Conservation (phyloP, 257 asterid genomes). For the Verbena officinalis region DNA sequence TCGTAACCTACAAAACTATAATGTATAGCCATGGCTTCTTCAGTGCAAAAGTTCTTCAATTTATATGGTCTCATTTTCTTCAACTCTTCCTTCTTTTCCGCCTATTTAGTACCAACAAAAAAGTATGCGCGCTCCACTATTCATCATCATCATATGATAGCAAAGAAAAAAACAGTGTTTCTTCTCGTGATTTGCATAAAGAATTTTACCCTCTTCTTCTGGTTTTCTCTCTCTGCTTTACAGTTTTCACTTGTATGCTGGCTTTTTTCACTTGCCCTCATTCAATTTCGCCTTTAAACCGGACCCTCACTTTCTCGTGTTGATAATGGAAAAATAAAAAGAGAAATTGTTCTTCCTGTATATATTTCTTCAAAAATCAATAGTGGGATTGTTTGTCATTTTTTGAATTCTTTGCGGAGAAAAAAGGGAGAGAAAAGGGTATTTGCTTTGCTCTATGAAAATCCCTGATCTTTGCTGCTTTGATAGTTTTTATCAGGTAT, state of each 20-base stretch:
- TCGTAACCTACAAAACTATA: no score
- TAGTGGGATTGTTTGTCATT: slow-evolving; percentile 22
- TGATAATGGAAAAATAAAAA: slow-evolving; percentile 11
- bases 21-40: background rate
- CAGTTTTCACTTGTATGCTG: slow-evolving; percentile 36
- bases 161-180: slow-evolving; percentile 26
- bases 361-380: slow-evolving; percentile 20
- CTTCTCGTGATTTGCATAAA: slow-evolving; percentile 53
- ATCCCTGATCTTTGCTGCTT: slow-evolving; percentile 28
- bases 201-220: slow-evolving; percentile 15
- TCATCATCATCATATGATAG: slow-evolving; percentile 29
- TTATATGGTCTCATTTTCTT: background rate
- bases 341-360: slow-evolving; percentile 2
- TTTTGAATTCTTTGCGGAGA: slow-evolving; percentile 21
- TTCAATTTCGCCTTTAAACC: slow-evolving; percentile 34
- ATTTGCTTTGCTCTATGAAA: slow-evolving; percentile 21
- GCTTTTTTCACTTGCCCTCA: slow-evolving; percentile 20
- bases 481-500: slow-evolving; percentile 39
- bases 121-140: slow-evolving; percentile 18
- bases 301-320: slow-evolving; percentile 38
- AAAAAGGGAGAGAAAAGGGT: slow-evolving; percentile 21
- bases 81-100: slow-evolving; percentile 32
- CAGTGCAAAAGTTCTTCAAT: slow-evolving; percentile 10
- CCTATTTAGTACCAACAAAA: slow-evolving; percentile 34
- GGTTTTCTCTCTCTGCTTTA: slow-evolving; percentile 30